Evolutionary conservation across 257 asterid genomes (phyloP), one percentile per base, ranked within the genome.

Genomic region (Nicotiana obtusifolia): DNA sequence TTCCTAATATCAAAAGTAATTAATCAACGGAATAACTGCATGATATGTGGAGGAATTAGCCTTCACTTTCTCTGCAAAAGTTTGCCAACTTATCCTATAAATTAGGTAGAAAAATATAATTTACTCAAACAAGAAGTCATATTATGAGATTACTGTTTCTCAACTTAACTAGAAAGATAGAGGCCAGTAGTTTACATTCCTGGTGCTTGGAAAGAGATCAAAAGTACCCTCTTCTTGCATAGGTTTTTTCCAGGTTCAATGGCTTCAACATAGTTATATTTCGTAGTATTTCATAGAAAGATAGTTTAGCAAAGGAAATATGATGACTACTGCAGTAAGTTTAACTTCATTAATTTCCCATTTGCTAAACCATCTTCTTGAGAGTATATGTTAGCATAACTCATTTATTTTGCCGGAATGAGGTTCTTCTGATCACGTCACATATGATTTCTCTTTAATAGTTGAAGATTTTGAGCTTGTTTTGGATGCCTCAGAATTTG

Each of bases 401-500:
- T 24, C 16, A 7, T 8, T 75, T 75, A 26, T 75, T 49, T 47
- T 24, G 37, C 15, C 22, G 62, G 79, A 0, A 73, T 49, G 41
- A 47, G 16, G 17, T 49, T 49, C n/a, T 49, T 49, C 17, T 75
- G 64, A 49, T 7, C 24, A 1, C 5, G 24, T 30, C 3, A 0
- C 14, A 30, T 62, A 61, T 79, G 28, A 37, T 22, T 79, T 61
- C 17, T 79, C 75, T 60, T 61, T 79, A 44, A 35, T 64, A 41
- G 83, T 64, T 80, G 82, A 59, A 64, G 76, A 75, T 52, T 82
- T 89, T 30, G 84, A 5, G 37, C 86, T 84, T 10, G 88, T 62
- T 84, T 84, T 87, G 65, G 90, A 85, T 19, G 86, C 78, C 71
- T 82, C 90, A 7, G 85, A 53, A 60, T 85, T 82, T 56, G 85